phyloP scores from a whole-genome alignment of 257 asterid species.

The Solanum lignicaule region DNA sequence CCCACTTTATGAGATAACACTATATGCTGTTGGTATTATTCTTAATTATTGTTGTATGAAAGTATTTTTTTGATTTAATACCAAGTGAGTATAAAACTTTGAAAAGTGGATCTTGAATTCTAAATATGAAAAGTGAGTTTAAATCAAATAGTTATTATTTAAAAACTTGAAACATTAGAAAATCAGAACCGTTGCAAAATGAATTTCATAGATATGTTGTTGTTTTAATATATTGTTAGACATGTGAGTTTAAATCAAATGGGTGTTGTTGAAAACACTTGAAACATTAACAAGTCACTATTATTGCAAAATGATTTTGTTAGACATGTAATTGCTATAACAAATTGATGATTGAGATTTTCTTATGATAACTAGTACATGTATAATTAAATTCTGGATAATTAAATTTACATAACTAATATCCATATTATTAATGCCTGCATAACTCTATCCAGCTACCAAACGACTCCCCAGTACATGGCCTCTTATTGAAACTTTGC shows the following conservation, averaged over 20 bases:
- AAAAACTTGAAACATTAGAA: neutral
- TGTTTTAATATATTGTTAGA: neutral
- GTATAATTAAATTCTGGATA: too few relatives aligned
- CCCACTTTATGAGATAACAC: neutral
- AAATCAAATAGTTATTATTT: neutral
- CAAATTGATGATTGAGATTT: too few relatives aligned
- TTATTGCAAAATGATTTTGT: neutral
- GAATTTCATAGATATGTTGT: neutral
- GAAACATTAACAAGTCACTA: neutral
- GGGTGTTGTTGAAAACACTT: neutral
- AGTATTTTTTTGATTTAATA: neutral
- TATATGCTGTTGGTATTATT: neutral
- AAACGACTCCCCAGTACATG: neutral
- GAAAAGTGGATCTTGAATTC: neutral
- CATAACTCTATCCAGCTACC: too few relatives aligned
- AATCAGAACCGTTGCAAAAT: neutral
- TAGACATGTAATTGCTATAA: too few relatives aligned
- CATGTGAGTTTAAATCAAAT: neutral
- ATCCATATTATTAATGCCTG: too few relatives aligned
- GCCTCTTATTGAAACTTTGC: neutral
- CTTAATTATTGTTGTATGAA: neutral
- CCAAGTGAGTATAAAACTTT: neutral
- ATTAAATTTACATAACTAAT: too few relatives aligned
- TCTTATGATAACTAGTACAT: too few relatives aligned
- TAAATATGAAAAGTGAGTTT: neutral